phyloP scores from a whole-genome alignment of 768 basidiomycete species.

The Suillus occidentalis region DNA sequence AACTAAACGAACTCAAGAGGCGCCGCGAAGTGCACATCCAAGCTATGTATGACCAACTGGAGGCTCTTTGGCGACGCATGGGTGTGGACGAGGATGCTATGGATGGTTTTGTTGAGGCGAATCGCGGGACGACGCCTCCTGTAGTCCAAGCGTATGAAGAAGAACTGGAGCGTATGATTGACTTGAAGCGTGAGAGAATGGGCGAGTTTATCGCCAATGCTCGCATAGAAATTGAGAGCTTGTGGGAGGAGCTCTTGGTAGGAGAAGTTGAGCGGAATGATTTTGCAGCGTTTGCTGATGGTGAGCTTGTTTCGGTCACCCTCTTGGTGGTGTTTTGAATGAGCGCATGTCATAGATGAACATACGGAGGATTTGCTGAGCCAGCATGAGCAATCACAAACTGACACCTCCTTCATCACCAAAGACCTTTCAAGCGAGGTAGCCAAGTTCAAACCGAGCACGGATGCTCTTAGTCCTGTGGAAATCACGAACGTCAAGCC shows the following conservation, averaged over 20 bases:
- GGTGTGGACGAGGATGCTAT: slow-evolving; percentile 78
- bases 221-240: slow-evolving; percentile 70
- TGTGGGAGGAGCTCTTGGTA: slow-evolving; percentile 88
- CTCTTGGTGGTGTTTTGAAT: not conserved
- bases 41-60: slow-evolving; percentile 90
- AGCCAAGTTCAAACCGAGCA: slow-evolving; percentile 17
- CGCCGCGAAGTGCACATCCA: slow-evolving; percentile 84
- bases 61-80: slow-evolving; percentile 85
- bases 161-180: slow-evolving; percentile 88
- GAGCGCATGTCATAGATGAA: slow-evolving; percentile 53
- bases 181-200: slow-evolving; percentile 86
- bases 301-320: slow-evolving; percentile 41
- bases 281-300: slow-evolving; percentile 82
- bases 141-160: slow-evolving; percentile 82
- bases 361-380: slow-evolving; percentile 85
- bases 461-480: slow-evolving; percentile 17
- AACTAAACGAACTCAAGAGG: slow-evolving; percentile 73
- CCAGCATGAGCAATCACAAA: slow-evolving; percentile 64
- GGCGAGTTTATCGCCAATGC: slow-evolving; percentile 80
- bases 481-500: slow-evolving; percentile 40
- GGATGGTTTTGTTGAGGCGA: slow-evolving; percentile 86
- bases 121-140: slow-evolving; percentile 79
- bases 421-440: slow-evolving; percentile 23
- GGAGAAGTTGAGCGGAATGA: slow-evolving; percentile 79
- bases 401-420: slow-evolving; percentile 17